phyloP scores from a whole-genome alignment of 331 rosid species.

The Quercus phellos region DNA sequence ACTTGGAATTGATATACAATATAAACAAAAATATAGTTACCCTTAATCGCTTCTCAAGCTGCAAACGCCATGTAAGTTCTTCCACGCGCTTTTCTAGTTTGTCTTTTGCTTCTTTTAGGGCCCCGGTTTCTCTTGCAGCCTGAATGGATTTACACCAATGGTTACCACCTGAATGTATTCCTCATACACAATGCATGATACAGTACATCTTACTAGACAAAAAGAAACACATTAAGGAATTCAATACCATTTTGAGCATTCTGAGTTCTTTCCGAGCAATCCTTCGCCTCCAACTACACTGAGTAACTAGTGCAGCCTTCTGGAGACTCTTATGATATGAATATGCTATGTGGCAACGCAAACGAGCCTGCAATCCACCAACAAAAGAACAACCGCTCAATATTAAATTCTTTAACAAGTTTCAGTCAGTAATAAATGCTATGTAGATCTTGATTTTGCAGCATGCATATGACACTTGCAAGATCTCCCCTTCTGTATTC shows the following conservation, averaged over 20 bases:
- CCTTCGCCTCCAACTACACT: conserved; percentile 94
- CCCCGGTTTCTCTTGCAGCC: conserved; percentile 99
- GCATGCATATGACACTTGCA: conserved; percentile 12
- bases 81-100: conserved; percentile 98
- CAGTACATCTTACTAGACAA: conserved; percentile 22
- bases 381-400: neutral
- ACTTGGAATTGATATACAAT: conserved; percentile 11
- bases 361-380: conserved; percentile 61
- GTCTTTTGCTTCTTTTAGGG: conserved; percentile 97
- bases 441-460: neutral
- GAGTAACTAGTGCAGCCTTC: conserved; percentile 75
- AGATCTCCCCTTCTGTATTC: conserved; percentile 7
- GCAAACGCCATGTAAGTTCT: conserved; percentile 99
- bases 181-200: conserved; percentile 6
- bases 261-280: conserved; percentile 95
- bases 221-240: conserved; percentile 6
- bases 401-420: conserved; percentile 4
- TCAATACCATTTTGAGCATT: conserved; percentile 81
- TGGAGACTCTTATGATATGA: conserved; percentile 80
- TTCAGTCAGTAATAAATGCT: neutral
- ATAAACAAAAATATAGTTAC: conserved; percentile 38
- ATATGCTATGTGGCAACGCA: conserved; percentile 63
- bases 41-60: conserved; percentile 93
- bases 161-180: conserved; percentile 19
- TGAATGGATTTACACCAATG: conserved; percentile 30